Evolutionary conservation across 2,329 filamentous ascomycete species (phyloP), one percentile per base, ranked within the genome.

Genomic region (Pseudogymnoascus sp.): DNA sequence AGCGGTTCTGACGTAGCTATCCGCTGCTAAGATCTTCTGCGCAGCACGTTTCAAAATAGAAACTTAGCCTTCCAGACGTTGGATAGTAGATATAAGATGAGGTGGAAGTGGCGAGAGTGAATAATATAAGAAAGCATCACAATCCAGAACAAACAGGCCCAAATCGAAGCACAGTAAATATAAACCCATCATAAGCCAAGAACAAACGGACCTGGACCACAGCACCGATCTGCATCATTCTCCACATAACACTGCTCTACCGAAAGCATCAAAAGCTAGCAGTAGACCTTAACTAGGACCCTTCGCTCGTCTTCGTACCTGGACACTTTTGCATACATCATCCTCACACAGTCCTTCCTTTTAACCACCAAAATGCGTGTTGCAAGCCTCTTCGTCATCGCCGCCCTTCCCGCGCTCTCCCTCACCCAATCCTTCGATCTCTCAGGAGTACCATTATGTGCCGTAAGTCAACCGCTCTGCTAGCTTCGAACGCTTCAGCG

Each of bases 11-110:
- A 55, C 48, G 48, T 55, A 55, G 48, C 7, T 55, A 55, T 55
- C 48, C 48, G 48, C 48, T 12, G 48, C 29, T 55, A 21, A 55
- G 48, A 35, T 55, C 48, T 55, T 55, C n/a, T 12, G 9, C 48
- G 48, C 48, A 35, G 48, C 31, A 6, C 15, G 48, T 55, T 55
- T 55, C 48, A 55, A 55, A 55, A 55, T 55, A 55, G 48, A 55
- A 55, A 33, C 21, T 4, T 31, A 3, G 29, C 5, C 13, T 55
- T 33, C 12, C 7, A 5, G 8, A 33, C 7, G n/a, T 33, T 17
- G 29, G 10, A 10, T 7, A 13, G 4, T 17, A 5, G 12, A 35
- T 13, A 35, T 55, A 55, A 35, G 48, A 55, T 9, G 27, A 2
- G 9, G 48, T 21, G 48, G 29, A 8, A 21, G 48, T 55, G 48